These are phyloP conservation scores for Trapa bicornis DNA, from an alignment of 345 rosid species.

Conservation along the genomic window DNA sequence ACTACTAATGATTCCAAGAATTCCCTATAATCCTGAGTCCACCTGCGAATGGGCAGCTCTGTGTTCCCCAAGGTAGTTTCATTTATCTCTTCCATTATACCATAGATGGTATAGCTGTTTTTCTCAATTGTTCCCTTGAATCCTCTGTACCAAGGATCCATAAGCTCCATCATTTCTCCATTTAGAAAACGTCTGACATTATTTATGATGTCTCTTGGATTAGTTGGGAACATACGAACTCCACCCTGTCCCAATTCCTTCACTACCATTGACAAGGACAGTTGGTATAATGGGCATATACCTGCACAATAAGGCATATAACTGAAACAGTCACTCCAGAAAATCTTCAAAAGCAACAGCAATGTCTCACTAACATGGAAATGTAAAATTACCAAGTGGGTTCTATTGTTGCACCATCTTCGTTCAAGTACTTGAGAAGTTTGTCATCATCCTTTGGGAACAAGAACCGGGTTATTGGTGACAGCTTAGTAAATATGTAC, in stretches of 20 bases:
- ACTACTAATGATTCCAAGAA: constrained; percentile 33
- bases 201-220: constrained; percentile 74
- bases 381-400: constrained; percentile 57
- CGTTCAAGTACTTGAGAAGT: constrained; percentile 73
- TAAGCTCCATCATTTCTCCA: constrained; percentile 66
- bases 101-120: constrained; percentile 49
- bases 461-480: constrained; percentile 65
- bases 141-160: constrained; percentile 97
- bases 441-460: constrained; percentile 84
- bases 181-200: constrained; percentile 58
- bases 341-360: not conserved
- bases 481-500: constrained; percentile 63
- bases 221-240: constrained; percentile 80
- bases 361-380: not conserved
- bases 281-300: constrained; percentile 80
- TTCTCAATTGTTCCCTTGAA: constrained; percentile 77
- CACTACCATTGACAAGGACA: constrained; percentile 89
- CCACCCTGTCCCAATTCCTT: constrained; percentile 99
- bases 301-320: constrained; percentile 27
- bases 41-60: constrained; percentile 78
- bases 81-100: constrained; percentile 52
- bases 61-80: constrained; percentile 55
- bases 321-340: not conserved
- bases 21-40: constrained; percentile 80
- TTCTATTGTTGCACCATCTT: constrained; percentile 82